Evolutionary conservation across 139 green algal genomes (phyloP), one percentile per base, ranked within the genome.

Genomic region (Chlamydomonas applanata): DNA sequence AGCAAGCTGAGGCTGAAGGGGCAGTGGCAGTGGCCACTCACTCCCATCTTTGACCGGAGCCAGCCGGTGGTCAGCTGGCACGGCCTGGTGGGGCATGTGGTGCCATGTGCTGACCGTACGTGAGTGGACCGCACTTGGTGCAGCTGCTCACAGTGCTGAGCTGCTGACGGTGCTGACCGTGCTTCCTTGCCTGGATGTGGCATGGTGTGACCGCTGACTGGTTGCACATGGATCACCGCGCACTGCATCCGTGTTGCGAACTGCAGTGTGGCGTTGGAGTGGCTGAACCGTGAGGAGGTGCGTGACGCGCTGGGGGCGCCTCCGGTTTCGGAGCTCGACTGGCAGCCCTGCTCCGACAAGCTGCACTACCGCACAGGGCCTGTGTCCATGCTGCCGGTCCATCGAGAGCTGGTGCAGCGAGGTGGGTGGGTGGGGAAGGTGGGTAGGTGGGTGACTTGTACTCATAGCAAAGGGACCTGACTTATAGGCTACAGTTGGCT

Each of bases 261-360:
- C n/a, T 60, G 29, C 74, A 87, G 79, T 49, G 36, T 79, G 0
- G 83, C 80, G 27, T 69, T 76, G 53, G 52, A 76, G 2, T 91
- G 86, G 83, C 72, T 89, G 35, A 86, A 88, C 75, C 52, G 66
- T 33, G 59, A 59, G 1, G 82, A 86, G 14, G 78, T 88, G 17
- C 75, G 87, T 0, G 1, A 30, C 17, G 85, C 87, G 46, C 77
- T 92, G 16, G 76, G 86, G 40, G 87, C 81, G 7, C 52, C 65
- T 32, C 71, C 77, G 20, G n/a, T 83, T 75, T 68, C 72, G 59
- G 0, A 65, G 72, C 11, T 75, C 35, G 62, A 56, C 25, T 85
- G 80, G 80, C 49, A 79, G 71, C 80, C 80, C 2, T 86, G 81
- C 81, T 79, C 67, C 68, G 81, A 86, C 45, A 53, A 73, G 16